A percentile compares a stretch with the other conserved stretches of the same genome.
These are phyloP conservation scores for Thamnidium elegans DNA, from an alignment of 192 early-diverging fungal species.

Conservation along the genomic window DNA sequence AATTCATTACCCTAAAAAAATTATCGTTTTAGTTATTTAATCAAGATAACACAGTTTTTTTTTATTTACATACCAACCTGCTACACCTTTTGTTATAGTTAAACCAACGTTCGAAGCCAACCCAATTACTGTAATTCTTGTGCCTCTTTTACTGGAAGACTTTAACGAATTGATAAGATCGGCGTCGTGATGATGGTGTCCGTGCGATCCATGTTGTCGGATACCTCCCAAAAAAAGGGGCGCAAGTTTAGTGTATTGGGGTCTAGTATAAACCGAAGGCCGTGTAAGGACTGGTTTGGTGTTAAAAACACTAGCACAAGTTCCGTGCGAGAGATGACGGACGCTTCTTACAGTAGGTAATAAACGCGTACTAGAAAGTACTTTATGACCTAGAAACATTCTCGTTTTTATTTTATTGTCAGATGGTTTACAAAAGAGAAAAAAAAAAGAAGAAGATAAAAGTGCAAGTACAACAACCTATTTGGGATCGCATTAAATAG, in stretches of 20 bases:
- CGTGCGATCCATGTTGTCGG: conserved; percentile 11
- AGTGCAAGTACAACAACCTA: background rate
- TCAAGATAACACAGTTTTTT: background rate
- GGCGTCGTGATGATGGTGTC: conserved; percentile 24
- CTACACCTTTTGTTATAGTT: conserved; percentile 60
- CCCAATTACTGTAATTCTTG: conserved; percentile 66
- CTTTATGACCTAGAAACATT: no score
- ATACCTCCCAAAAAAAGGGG: background rate
- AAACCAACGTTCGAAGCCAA: conserved; percentile 61
- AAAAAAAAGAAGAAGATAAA: no score
- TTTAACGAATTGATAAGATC: conserved; percentile 19
- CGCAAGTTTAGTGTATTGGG: no score
- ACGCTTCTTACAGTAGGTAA: background rate
- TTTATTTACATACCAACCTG: conserved; percentile 45
- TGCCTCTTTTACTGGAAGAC: conserved; percentile 43
- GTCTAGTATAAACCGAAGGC: no score
- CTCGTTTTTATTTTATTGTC: background rate
- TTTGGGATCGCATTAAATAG: no score
- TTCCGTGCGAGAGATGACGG: no score
- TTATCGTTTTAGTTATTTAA: background rate
- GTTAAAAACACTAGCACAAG: no score
- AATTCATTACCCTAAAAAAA: conserved; percentile 54
- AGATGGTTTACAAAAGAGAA: background rate
- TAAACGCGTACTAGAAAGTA: background rate
- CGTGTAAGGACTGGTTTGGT: no score